Evolutionary conservation across 768 basidiomycete genomes (phyloP), one percentile per base, ranked within the genome.

Genomic region (Termitomyces sp.): DNA sequence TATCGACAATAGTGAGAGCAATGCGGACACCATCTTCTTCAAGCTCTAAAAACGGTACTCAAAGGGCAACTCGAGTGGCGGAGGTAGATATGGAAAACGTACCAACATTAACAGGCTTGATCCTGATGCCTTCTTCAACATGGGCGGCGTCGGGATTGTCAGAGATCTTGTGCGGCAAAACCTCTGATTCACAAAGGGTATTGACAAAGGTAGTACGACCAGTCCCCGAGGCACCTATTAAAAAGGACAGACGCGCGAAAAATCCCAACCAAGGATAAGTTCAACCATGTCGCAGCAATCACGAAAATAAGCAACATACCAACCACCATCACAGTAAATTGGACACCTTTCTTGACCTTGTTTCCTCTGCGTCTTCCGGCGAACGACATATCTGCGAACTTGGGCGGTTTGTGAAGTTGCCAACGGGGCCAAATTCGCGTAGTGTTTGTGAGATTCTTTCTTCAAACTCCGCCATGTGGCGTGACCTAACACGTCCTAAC

Each of bases 21-120:
- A 99, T 97, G 64, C 97, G 89, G 60, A 98, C 92, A 43, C 97
- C 97, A 64, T 99, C 97, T 72, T 98, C 96, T 65, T 98, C 97
- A 59, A 99, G 85, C 73, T 99, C 97, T 95, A 68, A 17, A 52
- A 44, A 47, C 47, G 45, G 40, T 51, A 12, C 45, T 57, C 55
- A 35, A 55, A 58, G 49, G 39, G 48, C 12, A 55, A 41, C 47
- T 28, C 37, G 37, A 37, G 27, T 45, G 41, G 42, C 34, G 23
- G 48, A 52, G 28, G 54, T 43, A 35, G 11, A 48, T 42, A 42
- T 27, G 43, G 53, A 53, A 21, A 47, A 79, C 87, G 63, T 59
- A 94, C 94, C 94, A 65, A 99, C 92, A 72, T 90, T 94, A 73
- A 84, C 83, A 28, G 94, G 94, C 73, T 96, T 96, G 72, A 98